Base-by-base conservation (phyloP, 2,329 filamentous ascomycete species). In the Alternaria metachromatica region DNA sequence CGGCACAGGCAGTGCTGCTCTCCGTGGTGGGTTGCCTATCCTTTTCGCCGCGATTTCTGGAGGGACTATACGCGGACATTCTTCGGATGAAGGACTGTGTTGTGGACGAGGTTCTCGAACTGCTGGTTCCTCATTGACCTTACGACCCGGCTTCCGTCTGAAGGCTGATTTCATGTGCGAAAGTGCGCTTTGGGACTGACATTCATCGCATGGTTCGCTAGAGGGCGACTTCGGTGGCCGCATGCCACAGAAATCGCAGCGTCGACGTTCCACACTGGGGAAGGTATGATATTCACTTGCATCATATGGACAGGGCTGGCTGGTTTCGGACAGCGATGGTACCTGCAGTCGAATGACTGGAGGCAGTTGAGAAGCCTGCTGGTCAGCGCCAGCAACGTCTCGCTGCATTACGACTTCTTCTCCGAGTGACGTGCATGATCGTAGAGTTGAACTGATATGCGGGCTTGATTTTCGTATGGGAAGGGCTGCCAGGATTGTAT, bases 231-330 rank as follows among this genome's bases (percentile, higher is more conserved):
- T 63, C n/a, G 65, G 41, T 15, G 63, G 57, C 33, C 60, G 56
- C 54, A 71, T 60, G n/a, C 66, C 68, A 53, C 68, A 73, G 44
- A 67, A 62, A n/a, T 43, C 54, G 45, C 62, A 70, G 12, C 49
- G 50, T 13, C 56, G 45, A 10, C 63, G 60, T 45, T 75, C 71
- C n/a, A 74, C 63, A 12, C 53, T 66, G 7, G 67, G 57, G 48
- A 72, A 74, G 0, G 69, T 73, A 48, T 70, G 63, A 37, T 72
- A 71, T 4, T 25, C 41, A 9, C 63, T 58, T 2, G 69, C 46
- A 50, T 75, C 66, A 62, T 74, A 71, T 0, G 70, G 67, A 56
- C 69, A 74, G 9, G 51, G 49, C 0, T 60, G 13, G 9, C 70
- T 58, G 10, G 53, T 8, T 6, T 65, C 63, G 0, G 55, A 53